Conservation (phyloP, 805 yeast species). For the Blastobotrys americana region DNA sequence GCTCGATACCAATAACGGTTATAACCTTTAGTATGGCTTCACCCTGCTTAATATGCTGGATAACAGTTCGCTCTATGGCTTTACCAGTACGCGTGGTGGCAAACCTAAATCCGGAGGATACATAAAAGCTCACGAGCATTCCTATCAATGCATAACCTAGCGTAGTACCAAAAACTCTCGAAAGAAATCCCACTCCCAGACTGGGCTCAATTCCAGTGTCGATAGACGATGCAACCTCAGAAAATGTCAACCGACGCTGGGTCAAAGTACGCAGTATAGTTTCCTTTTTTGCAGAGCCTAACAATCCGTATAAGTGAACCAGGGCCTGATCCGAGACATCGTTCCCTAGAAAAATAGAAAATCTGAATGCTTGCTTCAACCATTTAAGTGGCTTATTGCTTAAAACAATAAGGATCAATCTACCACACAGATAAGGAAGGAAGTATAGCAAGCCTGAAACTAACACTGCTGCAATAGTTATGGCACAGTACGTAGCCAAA, state of each 20-base stretch:
- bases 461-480: slow-evolving; percentile 15
- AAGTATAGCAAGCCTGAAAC: slow-evolving; percentile 17
- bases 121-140: slow-evolving; percentile 3
- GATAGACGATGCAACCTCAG: not conserved
- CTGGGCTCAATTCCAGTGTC: not conserved
- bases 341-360: not conserved
- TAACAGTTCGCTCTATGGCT: slow-evolving; percentile 6
- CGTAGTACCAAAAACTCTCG: slow-evolving; percentile 10
- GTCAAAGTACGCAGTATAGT: not conserved
- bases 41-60: slow-evolving; percentile 19
- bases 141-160: slow-evolving; percentile 9
- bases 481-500: slow-evolving; percentile 19
- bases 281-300: not conserved
- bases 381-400: not conserved
- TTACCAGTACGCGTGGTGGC: slow-evolving; percentile 6
- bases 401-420: slow-evolving; percentile 8
- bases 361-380: not conserved
- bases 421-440: slow-evolving; percentile 24
- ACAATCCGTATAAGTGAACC: no score
- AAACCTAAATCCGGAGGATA: slow-evolving; percentile 10
- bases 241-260: not conserved
- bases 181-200: slow-evolving; percentile 6
- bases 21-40: slow-evolving; percentile 65
- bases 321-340: not conserved
- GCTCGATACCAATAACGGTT: slow-evolving; percentile 65